A percentile compares a stretch with the other conserved stretches of the same genome.
Evolutionary conservation across 345 rosid species (phyloP).

Genomic region (Arabis hirsuta): DNA sequence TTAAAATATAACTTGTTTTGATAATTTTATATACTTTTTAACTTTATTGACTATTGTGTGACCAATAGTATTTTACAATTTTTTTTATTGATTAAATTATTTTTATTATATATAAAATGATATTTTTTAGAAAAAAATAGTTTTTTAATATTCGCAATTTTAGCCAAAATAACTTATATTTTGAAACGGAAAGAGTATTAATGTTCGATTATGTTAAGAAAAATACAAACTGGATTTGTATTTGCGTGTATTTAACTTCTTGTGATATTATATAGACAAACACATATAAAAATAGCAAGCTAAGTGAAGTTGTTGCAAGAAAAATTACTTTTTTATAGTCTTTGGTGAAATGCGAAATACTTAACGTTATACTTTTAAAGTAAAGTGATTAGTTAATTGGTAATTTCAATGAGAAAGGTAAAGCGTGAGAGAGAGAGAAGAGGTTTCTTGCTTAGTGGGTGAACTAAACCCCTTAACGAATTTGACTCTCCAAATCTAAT

Average conservation of each 20-base stretch:
- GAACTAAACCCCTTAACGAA: slow-evolving; percentile 45
- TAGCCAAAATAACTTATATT: too few species aligned
- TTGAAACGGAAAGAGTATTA: too few species aligned
- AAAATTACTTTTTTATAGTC: neutral
- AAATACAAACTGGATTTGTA: neutral
- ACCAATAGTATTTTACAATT: too few species aligned
- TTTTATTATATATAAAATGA: too few species aligned
- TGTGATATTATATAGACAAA: neutral
- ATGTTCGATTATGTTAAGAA: neutral
- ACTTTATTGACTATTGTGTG: too few species aligned
- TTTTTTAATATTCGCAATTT: too few species aligned
- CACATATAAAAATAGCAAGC: slow-evolving; percentile 5
- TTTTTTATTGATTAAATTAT: too few species aligned
- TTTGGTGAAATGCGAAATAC: slow-evolving; percentile 14
- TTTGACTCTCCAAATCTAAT: slow-evolving; percentile 7
- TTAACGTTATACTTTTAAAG: slow-evolving; percentile 9
- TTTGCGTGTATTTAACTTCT: slow-evolving; percentile 12
- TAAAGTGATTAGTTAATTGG: slow-evolving; percentile 32
- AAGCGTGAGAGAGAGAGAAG: neutral
- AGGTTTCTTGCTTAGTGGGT: slow-evolving; percentile 41
- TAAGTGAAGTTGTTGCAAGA: slow-evolving; percentile 39
- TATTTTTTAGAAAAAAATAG: too few species aligned
- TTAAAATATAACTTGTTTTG: too few species aligned
- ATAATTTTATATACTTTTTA: too few species aligned
- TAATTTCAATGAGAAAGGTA: slow-evolving; percentile 25